Evolutionary conservation across 768 basidiomycete genomes (phyloP), one percentile per base, ranked within the genome.

Genomic region (Suillus clintonianus): DNA sequence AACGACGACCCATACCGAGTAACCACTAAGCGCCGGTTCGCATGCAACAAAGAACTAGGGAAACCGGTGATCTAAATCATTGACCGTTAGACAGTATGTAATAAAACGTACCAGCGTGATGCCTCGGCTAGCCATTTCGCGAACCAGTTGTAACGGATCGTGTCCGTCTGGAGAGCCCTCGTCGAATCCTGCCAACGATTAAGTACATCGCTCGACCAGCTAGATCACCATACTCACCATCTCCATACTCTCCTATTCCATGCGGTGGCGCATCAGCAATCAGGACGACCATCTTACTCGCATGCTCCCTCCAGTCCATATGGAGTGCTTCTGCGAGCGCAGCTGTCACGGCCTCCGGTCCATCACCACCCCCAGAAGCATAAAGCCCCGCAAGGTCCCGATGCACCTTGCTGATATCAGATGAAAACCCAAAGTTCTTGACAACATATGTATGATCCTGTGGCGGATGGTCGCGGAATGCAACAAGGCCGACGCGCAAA

Each of bases 261-360:
- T 99, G 97, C 17, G 96, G 95, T 42, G 97, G 97, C 0, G 97
- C 97, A 82, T 99, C 97, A 19, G 97, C 95, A 71, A 98, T 95
- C 70, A 98, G 85, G 6, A 99, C 95, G 58, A 95, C 85, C 94
- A 99, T 98, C 82, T 94, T 98, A 73, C 90, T 93, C 32, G 97
- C 92, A 53, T 85, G 77, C 56, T 84, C 82, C 70, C 97, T 83
- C 97, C 97, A 99, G 13, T 94, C 90, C 88, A 99, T 91, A 60
- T 88, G 86, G 71, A 95, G 70, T 10, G 90, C 89, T 72, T 96
- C 95, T 1, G 87, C 89, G 74, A 99, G 79, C 19, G 91, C 97
- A 3, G 97, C 95, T 0, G 97, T 99, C 64, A 98, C 93, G 15
- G 96, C 97, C 76, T 99, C 97, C 0, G 97, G 97, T 0, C 97